These are phyloP conservation scores for Solanum pinnatisectum DNA, from an alignment of 257 asterid genomes.

Conservation along the genomic window DNA sequence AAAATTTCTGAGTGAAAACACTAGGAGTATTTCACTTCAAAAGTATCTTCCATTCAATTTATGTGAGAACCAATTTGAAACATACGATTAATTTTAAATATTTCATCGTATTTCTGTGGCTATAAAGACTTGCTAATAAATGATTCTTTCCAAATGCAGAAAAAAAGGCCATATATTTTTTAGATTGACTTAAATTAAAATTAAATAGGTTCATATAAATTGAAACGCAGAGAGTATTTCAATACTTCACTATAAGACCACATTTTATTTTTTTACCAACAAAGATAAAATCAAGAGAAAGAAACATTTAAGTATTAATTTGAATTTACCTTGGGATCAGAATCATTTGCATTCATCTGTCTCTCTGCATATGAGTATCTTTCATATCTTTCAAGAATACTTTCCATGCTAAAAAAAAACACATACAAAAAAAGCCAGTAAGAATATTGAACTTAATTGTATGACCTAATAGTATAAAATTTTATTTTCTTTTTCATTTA, in stretches of 20 bases:
- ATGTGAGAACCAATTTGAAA: neutral
- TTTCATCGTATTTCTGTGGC: neutral
- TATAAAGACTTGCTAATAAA: neutral
- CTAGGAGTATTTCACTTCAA: neutral
- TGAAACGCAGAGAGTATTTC: neutral
- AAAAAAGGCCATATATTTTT: neutral
- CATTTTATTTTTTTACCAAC: neutral
- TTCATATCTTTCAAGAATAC: conserved; percentile 55
- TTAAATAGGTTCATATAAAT: neutral
- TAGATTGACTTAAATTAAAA: too few relatives aligned
- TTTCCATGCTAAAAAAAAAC: conserved; percentile 41
- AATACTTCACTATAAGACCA: neutral
- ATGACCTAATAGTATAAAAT: neutral
- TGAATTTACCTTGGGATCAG: conserved; percentile 31
- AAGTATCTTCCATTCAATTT: neutral
- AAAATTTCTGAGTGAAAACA: neutral
- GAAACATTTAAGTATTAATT: neutral
- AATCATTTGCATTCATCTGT: conserved; percentile 6
- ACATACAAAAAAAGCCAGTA: neutral
- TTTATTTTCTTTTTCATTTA: neutral
- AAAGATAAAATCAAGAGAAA: neutral
- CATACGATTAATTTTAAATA: neutral
- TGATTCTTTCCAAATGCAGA: neutral
- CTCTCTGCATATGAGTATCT: conserved; percentile 35
- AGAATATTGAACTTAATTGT: neutral